Percentiles rank a stretch among this genome's conserved stretches.
phyloP scores from a whole-genome alignment of 2,329 filamentous ascomycete species.

The Sodiomyces alkalinus region DNA sequence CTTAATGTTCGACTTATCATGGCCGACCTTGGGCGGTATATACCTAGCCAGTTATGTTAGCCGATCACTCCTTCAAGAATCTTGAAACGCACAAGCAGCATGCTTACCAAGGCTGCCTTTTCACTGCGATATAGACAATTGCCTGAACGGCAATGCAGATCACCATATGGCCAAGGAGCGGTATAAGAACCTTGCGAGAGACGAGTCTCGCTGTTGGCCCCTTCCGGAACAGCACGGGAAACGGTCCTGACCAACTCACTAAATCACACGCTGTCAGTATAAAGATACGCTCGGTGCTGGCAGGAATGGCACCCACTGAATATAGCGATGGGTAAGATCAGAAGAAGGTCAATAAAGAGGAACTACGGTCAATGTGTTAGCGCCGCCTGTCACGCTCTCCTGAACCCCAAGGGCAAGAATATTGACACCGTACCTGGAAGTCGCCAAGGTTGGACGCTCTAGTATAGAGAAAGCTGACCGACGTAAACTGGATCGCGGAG shows the following conservation, averaged over 20 bases:
- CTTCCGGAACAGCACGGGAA: slow-evolving; percentile 62
- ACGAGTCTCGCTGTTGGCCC: slow-evolving; percentile 85
- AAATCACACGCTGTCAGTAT: slow-evolving; percentile 1
- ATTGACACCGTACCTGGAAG: slow-evolving; percentile 58
- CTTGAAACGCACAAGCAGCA: background rate
- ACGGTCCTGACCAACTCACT: slow-evolving; percentile 92
- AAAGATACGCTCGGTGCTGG: no score
- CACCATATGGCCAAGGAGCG: slow-evolving; percentile 74
- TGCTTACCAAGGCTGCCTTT: slow-evolving; percentile 60
- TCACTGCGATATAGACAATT: slow-evolving; percentile 58
- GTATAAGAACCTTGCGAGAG: slow-evolving; percentile 79
- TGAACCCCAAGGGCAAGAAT: background rate
- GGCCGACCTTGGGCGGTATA: slow-evolving; percentile 61
- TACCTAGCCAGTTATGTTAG: slow-evolving; percentile 36
- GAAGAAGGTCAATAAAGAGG: slow-evolving; percentile 80
- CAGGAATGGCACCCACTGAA: slow-evolving; percentile 47
- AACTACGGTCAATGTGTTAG: slow-evolving; percentile 35
- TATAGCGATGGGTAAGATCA: slow-evolving; percentile 91
- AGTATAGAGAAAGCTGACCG: slow-evolving; percentile 90
- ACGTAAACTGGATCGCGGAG: slow-evolving; percentile 97
- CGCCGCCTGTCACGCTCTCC: no score
- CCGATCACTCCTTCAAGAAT: background rate
- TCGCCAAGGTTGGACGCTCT: slow-evolving; percentile 89
- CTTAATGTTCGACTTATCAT: slow-evolving; percentile 66
- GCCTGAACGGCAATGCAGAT: slow-evolving; percentile 69